Base-by-base conservation (phyloP, 768 basidiomycete species). In the Boletus eberwhitei region DNA sequence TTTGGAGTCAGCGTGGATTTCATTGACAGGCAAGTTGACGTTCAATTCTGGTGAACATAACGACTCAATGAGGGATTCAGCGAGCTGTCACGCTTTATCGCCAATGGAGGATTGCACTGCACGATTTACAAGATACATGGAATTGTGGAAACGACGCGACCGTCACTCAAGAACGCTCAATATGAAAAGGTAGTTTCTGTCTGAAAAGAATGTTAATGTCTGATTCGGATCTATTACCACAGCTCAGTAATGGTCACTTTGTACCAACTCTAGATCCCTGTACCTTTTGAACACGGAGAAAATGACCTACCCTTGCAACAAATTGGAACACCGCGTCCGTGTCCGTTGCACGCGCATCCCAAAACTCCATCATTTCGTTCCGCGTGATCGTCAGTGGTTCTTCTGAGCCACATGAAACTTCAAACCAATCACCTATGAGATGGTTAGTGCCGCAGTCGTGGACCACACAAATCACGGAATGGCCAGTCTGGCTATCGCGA, bases 71-170 rank as follows among this genome's bases (percentile, higher is more conserved):
- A 42, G 21, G n/a, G 13, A 5, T 39, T 19, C 63, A 94, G 92
- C 61, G 95, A 99, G 65, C 78, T 98, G 35, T 91, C 92, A 31
- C 82, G 86, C 8, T 95, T 98, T 75, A 98, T 99, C 61, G 87
- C 93, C 14, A 82, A 83, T 13, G 88, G 90, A 22, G 79, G 95
- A 12, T 72, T 98, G 47, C 85, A 92, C 64, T 90, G 87, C 62
- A 84, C 86, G 1, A 98, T 98, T 55, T 95, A 98, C 77, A 91
- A 92, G 64, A 96, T 98, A n/a, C 80, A 88, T 53, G 92, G 93
- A 0, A 81, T 98, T 35, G 93, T 97, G 16, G 90, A 94, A 74
- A 98, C 96, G 22, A 94, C 90, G 45, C 79, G 92, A 54, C 79
- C 82, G 5, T 78, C 83, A 43, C 71, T 79, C 40, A 87, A 97